Evolutionary conservation across 2,329 filamentous ascomycete genomes (phyloP).

Genomic region (Purpureocillium lavendulum): DNA sequence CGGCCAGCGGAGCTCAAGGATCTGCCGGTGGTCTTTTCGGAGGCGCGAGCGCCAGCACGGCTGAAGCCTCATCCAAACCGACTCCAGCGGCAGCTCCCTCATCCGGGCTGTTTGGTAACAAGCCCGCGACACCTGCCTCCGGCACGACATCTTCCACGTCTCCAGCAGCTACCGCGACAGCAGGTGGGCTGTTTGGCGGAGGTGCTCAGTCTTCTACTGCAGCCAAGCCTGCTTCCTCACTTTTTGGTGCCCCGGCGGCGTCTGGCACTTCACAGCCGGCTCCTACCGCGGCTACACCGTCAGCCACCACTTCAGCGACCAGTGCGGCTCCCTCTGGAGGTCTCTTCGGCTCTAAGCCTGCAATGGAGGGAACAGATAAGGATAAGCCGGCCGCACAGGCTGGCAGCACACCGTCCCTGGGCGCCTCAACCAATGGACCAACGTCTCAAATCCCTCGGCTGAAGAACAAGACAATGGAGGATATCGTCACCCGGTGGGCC

Average conservation of each 20-base stretch:
- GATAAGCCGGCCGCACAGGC: constrained; percentile 21
- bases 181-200: constrained; percentile 21
- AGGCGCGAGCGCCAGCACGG: constrained; percentile 16
- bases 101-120: no score
- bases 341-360: constrained; percentile 25
- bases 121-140: constrained; percentile 16
- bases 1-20: constrained; percentile 6
- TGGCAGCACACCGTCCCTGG: constrained; percentile 36
- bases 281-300: constrained; percentile 9
- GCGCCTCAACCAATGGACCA: constrained; percentile 71
- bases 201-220: constrained; percentile 10
- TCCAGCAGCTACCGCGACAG: constrained; percentile 19
- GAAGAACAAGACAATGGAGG: constrained; percentile 98
- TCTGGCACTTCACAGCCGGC: constrained; percentile 18
- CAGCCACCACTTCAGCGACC: constrained; percentile 12
- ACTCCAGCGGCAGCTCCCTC: no score
- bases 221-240: constrained; percentile 8
- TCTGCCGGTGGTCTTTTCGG: constrained; percentile 25
- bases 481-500: constrained; percentile 95
- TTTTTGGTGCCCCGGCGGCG: constrained; percentile 13
- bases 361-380: constrained; percentile 17
- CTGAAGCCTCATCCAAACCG: constrained; percentile 8
- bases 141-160: constrained; percentile 15
- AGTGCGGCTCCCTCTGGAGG: constrained; percentile 16
- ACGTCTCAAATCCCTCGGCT: constrained; percentile 79